Evolutionary conservation across 164 flowering plant genomes (phyloP).

Genomic region (Aristolochia californica): DNA sequence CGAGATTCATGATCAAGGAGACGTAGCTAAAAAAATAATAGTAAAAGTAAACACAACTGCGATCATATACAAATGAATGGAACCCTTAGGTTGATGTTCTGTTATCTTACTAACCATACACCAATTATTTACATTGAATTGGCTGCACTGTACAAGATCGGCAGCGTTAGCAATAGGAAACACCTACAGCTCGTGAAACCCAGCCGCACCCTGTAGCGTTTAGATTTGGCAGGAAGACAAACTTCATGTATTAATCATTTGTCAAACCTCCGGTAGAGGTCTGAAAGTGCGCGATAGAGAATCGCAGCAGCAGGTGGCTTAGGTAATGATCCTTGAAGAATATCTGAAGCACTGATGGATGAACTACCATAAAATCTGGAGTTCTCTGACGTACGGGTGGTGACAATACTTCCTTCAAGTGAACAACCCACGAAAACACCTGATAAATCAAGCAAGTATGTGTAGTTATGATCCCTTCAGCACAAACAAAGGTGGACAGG

Average conservation of each 20-base stretch:
- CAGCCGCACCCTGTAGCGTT: background rate
- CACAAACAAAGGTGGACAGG: too few relatives aligned
- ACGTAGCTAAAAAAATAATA: too few relatives aligned
- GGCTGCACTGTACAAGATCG: too few relatives aligned
- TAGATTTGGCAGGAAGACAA: background rate
- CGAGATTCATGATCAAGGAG: background rate
- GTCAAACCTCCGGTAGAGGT: constrained; percentile 44
- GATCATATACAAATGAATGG: too few relatives aligned
- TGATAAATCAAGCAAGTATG: constrained; percentile 14
- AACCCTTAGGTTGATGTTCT: too few relatives aligned
- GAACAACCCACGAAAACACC: constrained; percentile 97
- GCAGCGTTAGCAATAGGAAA: too few relatives aligned
- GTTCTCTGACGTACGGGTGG: constrained; percentile 63
- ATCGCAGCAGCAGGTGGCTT: constrained; percentile 78
- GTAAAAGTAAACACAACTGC: too few relatives aligned
- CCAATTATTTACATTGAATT: too few relatives aligned
- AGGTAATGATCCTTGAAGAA: constrained; percentile 85
- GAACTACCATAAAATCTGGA: constrained; percentile 78
- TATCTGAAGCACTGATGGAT: constrained; percentile 63
- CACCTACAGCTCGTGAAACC: too few relatives aligned
- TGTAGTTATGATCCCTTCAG: too few relatives aligned
- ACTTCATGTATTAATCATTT: constrained; percentile 8
- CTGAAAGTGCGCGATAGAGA: constrained; percentile 59
- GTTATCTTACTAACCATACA: too few relatives aligned
- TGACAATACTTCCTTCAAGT: constrained; percentile 74